These are phyloP conservation scores for Cryptosporidium parvum DNA, from an alignment of 169 alveolate genomes.

Conservation along the genomic window DNA sequence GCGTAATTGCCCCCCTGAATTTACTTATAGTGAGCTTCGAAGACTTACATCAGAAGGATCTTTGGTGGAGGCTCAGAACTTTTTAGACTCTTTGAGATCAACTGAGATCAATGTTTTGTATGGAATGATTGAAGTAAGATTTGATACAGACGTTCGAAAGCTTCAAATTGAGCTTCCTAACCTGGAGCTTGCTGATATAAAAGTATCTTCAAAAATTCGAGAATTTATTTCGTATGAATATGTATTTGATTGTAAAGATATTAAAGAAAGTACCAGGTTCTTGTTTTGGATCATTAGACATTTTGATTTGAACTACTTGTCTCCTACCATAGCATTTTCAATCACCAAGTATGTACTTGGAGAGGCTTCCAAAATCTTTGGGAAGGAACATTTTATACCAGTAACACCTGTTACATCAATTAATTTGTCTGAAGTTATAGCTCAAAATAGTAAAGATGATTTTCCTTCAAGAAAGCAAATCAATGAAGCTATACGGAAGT, in stretches of 20 bases:
- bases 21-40: constrained; percentile 33
- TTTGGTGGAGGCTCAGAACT: constrained; percentile 12
- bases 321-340: constrained; percentile 1
- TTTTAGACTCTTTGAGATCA: constrained; percentile 19
- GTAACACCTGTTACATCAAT: background rate
- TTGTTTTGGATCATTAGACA: constrained; percentile 60
- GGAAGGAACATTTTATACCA: constrained; percentile 21
- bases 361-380: constrained; percentile 19
- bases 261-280: constrained; percentile 38
- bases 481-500: constrained; percentile 47
- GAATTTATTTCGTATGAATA: constrained; percentile 42
- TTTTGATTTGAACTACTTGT: constrained; percentile 5
- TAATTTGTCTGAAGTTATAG: constrained; percentile 26
- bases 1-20: constrained; percentile 55
- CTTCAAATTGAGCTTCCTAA: constrained; percentile 38
- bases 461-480: constrained; percentile 54
- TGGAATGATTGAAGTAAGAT: constrained; percentile 3
- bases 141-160: background rate
- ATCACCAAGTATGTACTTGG: constrained; percentile 12
- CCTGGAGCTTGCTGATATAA: background rate
- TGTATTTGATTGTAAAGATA: constrained; percentile 49
- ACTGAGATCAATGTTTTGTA: constrained; percentile 30
- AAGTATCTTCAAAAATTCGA: background rate
- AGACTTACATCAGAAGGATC: constrained; percentile 22
- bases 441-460: constrained; percentile 17